These are phyloP conservation scores for Torulaspora maleeae DNA, from an alignment of 805 yeast species.

Conservation along the genomic window DNA sequence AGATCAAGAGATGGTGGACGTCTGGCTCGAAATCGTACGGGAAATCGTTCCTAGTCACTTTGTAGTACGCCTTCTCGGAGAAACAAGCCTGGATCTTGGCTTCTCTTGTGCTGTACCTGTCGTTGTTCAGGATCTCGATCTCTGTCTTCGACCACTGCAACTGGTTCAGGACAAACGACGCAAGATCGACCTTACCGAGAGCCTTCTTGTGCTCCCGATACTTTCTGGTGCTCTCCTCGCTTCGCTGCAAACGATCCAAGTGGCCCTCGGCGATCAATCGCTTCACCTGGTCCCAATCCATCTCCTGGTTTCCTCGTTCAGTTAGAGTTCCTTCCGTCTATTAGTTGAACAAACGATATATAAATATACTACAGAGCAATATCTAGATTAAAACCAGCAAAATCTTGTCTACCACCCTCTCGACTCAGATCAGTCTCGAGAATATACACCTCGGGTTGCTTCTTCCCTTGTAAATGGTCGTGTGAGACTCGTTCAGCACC, in stretches of 20 bases:
- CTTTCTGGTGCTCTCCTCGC: conserved; percentile 38
- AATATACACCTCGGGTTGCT: conserved; percentile 23
- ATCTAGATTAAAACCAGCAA: conserved; percentile 11
- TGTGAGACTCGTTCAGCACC: conserved; percentile 9
- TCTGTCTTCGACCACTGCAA: conserved; percentile 47
- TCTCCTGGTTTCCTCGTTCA: conserved; percentile 10
- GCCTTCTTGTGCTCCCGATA: conserved; percentile 46
- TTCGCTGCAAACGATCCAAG: conserved; percentile 48
- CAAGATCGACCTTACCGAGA: conserved; percentile 41
- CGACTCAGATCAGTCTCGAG: conserved; percentile 7
- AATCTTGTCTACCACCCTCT: conserved; percentile 1
- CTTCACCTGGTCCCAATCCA: conserved; percentile 44
- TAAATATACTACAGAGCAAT: background rate
- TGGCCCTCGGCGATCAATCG: conserved; percentile 40
- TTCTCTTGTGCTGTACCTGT: conserved; percentile 18
- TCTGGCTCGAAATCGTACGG: conserved; percentile 56
- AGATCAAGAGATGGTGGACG: conserved; percentile 56
- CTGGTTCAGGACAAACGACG: conserved; percentile 46
- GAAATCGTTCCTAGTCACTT: conserved; percentile 53
- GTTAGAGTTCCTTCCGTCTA: conserved; percentile 2
- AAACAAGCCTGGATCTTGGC: conserved; percentile 27
- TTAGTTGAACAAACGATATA: background rate
- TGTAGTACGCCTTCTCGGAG: conserved; percentile 32
- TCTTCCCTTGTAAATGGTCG: conserved; percentile 18
- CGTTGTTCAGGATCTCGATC: conserved; percentile 18